A percentile compares a stretch with the other conserved stretches of the same genome.
These are phyloP conservation scores for Pelargonium australe DNA, from an alignment of 441 rosid genomes.

Conservation along the genomic window DNA sequence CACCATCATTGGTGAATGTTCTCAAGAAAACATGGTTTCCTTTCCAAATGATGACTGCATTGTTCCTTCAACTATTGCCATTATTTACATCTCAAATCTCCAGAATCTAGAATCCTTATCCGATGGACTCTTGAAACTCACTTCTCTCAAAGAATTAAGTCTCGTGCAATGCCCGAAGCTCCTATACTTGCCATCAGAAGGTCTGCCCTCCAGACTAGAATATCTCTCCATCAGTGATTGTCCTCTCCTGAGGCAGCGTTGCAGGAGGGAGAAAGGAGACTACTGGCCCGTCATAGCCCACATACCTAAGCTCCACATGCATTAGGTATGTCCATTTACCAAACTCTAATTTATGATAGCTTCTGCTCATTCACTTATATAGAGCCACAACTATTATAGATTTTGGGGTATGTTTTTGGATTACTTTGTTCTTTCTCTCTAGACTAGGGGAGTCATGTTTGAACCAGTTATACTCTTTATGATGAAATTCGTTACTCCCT, in stretches of 20 bases:
- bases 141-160: not conserved
- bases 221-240: conserved; percentile 5
- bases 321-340: not conserved
- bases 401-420: not conserved
- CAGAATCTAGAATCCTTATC: not conserved
- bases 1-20: not conserved
- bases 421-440: not conserved
- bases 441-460: no score
- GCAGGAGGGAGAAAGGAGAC: not conserved
- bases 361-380: not conserved
- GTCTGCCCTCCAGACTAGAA: not conserved
- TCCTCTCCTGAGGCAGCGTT: not conserved
- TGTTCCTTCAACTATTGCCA: not conserved
- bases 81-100: not conserved
- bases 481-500: no score
- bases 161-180: not conserved
- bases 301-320: not conserved
- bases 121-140: not conserved
- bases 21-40: not conserved
- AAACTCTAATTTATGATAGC: not conserved
- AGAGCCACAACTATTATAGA: not conserved
- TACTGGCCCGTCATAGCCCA: not conserved
- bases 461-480: no score
- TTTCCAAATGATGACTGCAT: not conserved
- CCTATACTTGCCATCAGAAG: not conserved